Base-by-base conservation (phyloP, 768 basidiomycete species). In the Chiua virens region DNA sequence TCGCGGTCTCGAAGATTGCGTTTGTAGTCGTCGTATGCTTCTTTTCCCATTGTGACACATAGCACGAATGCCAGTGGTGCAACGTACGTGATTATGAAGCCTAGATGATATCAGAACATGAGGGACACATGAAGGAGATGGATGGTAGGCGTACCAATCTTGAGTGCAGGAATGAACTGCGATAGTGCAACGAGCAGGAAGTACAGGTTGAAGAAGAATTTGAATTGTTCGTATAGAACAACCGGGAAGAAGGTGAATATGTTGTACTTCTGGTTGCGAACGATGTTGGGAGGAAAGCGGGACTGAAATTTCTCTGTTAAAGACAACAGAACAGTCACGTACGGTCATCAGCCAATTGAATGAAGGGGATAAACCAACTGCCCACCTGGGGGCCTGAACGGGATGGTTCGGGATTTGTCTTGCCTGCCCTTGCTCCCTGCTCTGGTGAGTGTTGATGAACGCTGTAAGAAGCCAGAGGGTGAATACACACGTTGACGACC, bases 121-220 rank as follows among this genome's bases (percentile, higher is more conserved):
- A 57, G 49, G 27, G 14, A 23, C 5, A 22, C 15, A 15, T 28
- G 40, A 15, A 30, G 23, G 11, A 30, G 42, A 25, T 25, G 9
- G 17, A 1, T 38, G 40, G 30, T 45, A 18, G 25, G 74, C 82
- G 41, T 46, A 92, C 94, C 95, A 52, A 97, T 99, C 74, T 93
- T 94, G 52, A 99, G 81, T 0, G 94, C 89, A 14, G 97, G 97
- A 17, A 99, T 75, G 65, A 99, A 97, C 70, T 98, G 97, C 9
- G 90, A 93, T 8, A 98, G 77, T 0, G 97, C 97, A 34, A 99
- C 97, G 21, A 98, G 85, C 11, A 98, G 82, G 66, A 99, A 99
- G 71, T 98, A 99, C 8, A 98, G 79, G 67, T 98, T 99, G 83
- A 97, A 98, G 76, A 99, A 99, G 78, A 96, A 98, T 71, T 98